Conservation (phyloP, 306 rosid genomes). For the Ammopiptanthus mongolicus region DNA sequence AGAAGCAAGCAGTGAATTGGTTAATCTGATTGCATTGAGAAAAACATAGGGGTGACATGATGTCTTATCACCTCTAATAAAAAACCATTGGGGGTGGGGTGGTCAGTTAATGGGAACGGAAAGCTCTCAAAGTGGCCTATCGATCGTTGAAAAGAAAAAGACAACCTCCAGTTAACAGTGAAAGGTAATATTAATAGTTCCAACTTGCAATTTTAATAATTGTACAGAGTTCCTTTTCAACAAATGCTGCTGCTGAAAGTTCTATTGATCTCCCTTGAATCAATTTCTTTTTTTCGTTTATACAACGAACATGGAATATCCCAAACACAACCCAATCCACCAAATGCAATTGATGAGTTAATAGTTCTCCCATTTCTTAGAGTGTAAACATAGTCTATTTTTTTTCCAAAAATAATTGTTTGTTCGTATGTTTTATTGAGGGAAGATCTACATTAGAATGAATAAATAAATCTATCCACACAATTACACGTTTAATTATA, state of each 20-base stretch:
- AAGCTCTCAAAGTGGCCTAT: background rate
- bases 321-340: background rate
- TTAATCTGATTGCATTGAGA: background rate
- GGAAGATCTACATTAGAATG: background rate
- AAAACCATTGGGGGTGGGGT: too few species aligned
- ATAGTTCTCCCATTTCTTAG: background rate
- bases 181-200: background rate
- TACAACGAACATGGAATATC: background rate
- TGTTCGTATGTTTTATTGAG: background rate
- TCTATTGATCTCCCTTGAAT: background rate
- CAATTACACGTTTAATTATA: too few species aligned
- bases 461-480: background rate
- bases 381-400: background rate
- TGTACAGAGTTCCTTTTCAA: constrained; percentile 3
- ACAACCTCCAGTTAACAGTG: background rate
- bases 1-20: background rate
- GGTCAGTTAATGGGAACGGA: background rate
- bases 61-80: background rate
- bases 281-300: background rate
- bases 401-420: background rate
- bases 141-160: background rate
- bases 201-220: background rate
- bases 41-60: background rate
- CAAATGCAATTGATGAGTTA: background rate
- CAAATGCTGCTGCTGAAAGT: constrained; percentile 21